Evolutionary conservation across 2,329 filamentous ascomycete genomes (phyloP).

Genomic region (Penicillium sp.): DNA sequence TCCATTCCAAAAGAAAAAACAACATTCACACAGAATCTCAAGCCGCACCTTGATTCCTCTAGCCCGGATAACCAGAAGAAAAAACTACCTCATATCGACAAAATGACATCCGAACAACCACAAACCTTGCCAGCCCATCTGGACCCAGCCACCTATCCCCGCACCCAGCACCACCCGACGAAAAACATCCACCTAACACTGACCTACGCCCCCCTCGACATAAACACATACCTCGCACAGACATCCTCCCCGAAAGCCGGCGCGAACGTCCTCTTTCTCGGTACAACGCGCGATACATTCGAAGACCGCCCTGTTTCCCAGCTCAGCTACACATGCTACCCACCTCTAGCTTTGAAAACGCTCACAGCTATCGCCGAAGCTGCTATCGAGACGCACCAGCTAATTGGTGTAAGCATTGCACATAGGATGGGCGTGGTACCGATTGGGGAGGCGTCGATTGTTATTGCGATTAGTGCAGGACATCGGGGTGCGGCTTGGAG

Average conservation of each 20-base stretch:
- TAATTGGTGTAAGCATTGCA: constrained; percentile 74
- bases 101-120: constrained; percentile 14
- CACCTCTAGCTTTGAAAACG: constrained; percentile 43
- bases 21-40: neutral
- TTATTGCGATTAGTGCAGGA: constrained; percentile 80
- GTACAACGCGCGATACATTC: constrained; percentile 47
- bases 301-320: constrained; percentile 42
- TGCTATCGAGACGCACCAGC: constrained; percentile 57
- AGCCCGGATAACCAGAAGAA: neutral
- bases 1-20: neutral
- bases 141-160: constrained; percentile 43
- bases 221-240: constrained; percentile 33
- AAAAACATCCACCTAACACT: constrained; percentile 44
- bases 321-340: constrained; percentile 47
- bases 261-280: constrained; percentile 48
- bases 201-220: constrained; percentile 42
- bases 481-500: constrained; percentile 84
- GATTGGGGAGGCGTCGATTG: constrained; percentile 88
- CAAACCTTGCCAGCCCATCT: constrained; percentile 31
- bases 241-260: constrained; percentile 44
- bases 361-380: constrained; percentile 40
- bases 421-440: constrained; percentile 85
- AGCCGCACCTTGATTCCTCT: neutral
- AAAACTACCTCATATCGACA: neutral
- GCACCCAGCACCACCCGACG: constrained; percentile 29